Evolutionary conservation across 1,284 basidiomycete species (phyloP).

Genomic region (Leucoagaricus sp.): DNA sequence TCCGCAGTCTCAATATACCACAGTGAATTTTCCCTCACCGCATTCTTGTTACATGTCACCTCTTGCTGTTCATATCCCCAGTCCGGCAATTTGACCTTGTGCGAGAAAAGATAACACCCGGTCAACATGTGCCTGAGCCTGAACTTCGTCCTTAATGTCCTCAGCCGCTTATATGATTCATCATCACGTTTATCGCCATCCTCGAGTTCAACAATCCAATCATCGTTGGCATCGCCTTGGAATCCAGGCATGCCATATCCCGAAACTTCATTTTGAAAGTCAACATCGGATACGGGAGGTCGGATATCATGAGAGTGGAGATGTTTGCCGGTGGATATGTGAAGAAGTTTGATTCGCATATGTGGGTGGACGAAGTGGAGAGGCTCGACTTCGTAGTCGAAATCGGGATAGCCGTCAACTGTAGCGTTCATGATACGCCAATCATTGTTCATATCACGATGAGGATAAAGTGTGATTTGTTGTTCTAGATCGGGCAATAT

Average conservation of each 20-base stretch:
- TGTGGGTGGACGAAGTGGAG: conserved; percentile 69
- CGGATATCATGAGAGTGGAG: conserved; percentile 95
- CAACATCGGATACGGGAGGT: conserved; percentile 96
- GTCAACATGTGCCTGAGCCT: conserved; percentile 84
- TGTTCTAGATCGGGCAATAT: conserved; percentile 64
- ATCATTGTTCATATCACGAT: conserved; percentile 90
- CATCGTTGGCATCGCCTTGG: conserved; percentile 89
- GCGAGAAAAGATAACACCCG: conserved; percentile 96
- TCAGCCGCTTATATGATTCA: conserved; percentile 70
- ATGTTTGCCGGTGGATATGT: conserved; percentile 80
- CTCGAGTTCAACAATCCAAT: conserved; percentile 93
- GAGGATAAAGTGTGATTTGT: conserved; percentile 98
- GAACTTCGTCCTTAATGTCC: conserved; percentile 85
- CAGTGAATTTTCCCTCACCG: conserved; percentile 85
- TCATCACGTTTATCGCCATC: conserved; percentile 65
- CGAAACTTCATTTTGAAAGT: conserved; percentile 99
- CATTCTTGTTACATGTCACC: conserved; percentile 98
- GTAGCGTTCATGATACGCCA: conserved; percentile 84
- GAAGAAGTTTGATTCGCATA: conserved; percentile 82
- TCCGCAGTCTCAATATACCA: conserved; percentile 93
- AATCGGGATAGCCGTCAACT: conserved; percentile 45
- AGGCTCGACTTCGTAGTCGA: conserved; percentile 58
- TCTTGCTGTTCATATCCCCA: conserved; percentile 99
- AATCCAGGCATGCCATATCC: conserved; percentile 92
- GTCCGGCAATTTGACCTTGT: conserved; percentile 95